Evolutionary conservation across 352 stramenopile species (phyloP), one percentile per base, ranked within the genome.

Genomic region (Phytophthora boehmeriae): DNA sequence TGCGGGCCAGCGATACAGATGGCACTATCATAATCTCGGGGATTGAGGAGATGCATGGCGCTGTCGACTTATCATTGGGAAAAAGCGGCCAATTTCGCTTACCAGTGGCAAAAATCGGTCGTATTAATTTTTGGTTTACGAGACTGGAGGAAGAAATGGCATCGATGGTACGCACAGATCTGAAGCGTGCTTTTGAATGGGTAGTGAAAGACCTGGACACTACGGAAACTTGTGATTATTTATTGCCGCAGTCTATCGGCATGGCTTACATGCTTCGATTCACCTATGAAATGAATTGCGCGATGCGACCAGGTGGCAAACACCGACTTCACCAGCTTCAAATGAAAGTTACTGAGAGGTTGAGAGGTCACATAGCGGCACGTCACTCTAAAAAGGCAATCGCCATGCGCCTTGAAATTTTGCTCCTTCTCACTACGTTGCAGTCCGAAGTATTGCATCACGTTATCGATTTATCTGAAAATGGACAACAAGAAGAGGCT

Each of bases 61-160:
- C 20, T 20, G n/a, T 36, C 25, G n/a, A 43, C 38, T 3, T 16
- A 11, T 13, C 23, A 20, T 8, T 11, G 17, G 30, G 61, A 3
- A 47, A 54, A 17, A 45, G 53, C 41, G 52, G 35, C 4, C 41
- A 23, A 16, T 77, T 77, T 23, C 59, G 60, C 20, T 54, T 71
- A 22, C 59, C 78, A 2, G 79, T 89, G n/a, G 63, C 86, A 13
- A 91, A 89, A 68, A 86, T 91, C 16, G 82, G 82, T 1, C 68
- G 82, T 8, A 30, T 88, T 9, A 77, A 80, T 27, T 91, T 91
- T 53, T 91, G 82, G 82, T 68, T 91, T 25, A 70, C 68, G 2
- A 68, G 82, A 2, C 55, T 91, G 0, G 78, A 89, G 43, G 82
- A 91, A 47, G 82, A 91, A 38, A 76, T 89, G 55, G 23, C 43